A percentile compares a stretch with the other conserved stretches of the same genome.
These are phyloP conservation scores for Trichosphaerium sp. DNA, from an alignment of 78 protist genomes.

Conservation along the genomic window DNA sequence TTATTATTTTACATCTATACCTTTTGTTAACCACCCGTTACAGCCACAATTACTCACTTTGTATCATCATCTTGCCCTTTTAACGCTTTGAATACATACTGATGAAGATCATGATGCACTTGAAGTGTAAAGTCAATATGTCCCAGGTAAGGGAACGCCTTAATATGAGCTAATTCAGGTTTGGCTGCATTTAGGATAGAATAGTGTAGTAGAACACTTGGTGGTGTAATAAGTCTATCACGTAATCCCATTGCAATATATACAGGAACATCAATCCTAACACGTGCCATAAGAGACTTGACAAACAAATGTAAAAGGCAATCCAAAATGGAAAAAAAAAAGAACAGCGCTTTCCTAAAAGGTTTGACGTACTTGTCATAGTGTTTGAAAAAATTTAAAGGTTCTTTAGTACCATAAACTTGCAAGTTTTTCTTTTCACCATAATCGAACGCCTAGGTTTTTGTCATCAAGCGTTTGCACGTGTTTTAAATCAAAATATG, in stretches of 20 bases:
- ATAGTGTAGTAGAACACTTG: slow-evolving; percentile 27
- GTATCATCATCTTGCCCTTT: no score
- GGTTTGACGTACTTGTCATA: slow-evolving; percentile 20
- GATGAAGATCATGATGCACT: no score
- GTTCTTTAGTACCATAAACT: slow-evolving; percentile 16
- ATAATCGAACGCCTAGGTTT: slow-evolving; percentile 28
- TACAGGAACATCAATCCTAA: slow-evolving; percentile 30
- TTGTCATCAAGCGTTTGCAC: no score
- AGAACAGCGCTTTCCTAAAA: not conserved
- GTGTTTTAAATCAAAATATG: no score
- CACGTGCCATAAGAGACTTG: no score
- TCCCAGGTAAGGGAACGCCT: slow-evolving; percentile 32
- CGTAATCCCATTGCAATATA: slow-evolving; percentile 32
- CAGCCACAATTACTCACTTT: no score
- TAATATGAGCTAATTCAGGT: slow-evolving; percentile 18
- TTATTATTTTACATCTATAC: no score
- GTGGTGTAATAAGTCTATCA: slow-evolving; percentile 34
- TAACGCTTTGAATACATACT: no score
- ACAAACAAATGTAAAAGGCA: not conserved
- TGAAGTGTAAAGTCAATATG: slow-evolving; percentile 39
- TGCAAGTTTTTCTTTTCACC: slow-evolving; percentile 28
- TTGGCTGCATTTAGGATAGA: slow-evolving; percentile 15
- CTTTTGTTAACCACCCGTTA: no score
- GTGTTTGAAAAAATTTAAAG: slow-evolving; percentile 17
- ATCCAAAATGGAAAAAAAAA: not conserved